Conservation (phyloP, 2,329 filamentous ascomycete species). For the Diaporthe vaccinii region DNA sequence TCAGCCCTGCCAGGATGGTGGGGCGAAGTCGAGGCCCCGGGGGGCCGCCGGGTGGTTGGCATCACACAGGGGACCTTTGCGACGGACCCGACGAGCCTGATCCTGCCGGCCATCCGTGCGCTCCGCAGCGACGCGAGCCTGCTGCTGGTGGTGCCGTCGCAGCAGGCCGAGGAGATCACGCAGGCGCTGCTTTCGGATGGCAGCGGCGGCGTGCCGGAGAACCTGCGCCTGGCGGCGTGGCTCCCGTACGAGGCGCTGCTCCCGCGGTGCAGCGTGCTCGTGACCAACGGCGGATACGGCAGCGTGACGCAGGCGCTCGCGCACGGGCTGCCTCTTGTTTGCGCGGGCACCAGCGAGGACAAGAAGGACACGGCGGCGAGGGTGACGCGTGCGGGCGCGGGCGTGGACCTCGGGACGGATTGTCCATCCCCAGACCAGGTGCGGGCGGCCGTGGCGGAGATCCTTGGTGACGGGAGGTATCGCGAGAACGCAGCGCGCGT, state of each 20-base stretch:
- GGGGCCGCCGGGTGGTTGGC: conserved; percentile 48
- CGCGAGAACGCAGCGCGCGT: conserved; percentile 47
- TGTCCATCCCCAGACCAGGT: conserved; percentile 49
- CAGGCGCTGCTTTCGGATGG: not conserved
- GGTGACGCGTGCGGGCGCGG: conserved; percentile 58
- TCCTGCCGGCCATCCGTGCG: conserved; percentile 54
- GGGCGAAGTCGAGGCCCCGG: conserved; percentile 46
- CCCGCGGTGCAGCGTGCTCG: conserved; percentile 54
- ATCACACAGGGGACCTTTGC: conserved; percentile 56
- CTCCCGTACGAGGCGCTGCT: conserved; percentile 54
- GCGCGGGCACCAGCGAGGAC: conserved; percentile 58
- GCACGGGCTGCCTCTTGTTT: conserved; percentile 61
- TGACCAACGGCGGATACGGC: conserved; percentile 64
- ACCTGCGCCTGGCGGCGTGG: conserved; percentile 52
- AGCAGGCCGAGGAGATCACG: conserved; percentile 47
- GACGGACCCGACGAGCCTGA: conserved; percentile 53
- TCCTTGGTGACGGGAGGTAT: conserved; percentile 49
- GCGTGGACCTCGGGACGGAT: conserved; percentile 57
- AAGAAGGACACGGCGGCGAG: conserved; percentile 58
- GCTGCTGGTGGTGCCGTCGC: conserved; percentile 52
- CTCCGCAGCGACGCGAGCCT: conserved; percentile 47
- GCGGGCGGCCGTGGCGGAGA: conserved; percentile 48
- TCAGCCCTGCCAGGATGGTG: conserved; percentile 50
- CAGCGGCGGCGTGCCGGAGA: conserved; percentile 43
- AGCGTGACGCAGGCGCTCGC: conserved; percentile 59